These are phyloP conservation scores for Verbascum thapsus DNA, from an alignment of 257 asterid species.

Conservation along the genomic window DNA sequence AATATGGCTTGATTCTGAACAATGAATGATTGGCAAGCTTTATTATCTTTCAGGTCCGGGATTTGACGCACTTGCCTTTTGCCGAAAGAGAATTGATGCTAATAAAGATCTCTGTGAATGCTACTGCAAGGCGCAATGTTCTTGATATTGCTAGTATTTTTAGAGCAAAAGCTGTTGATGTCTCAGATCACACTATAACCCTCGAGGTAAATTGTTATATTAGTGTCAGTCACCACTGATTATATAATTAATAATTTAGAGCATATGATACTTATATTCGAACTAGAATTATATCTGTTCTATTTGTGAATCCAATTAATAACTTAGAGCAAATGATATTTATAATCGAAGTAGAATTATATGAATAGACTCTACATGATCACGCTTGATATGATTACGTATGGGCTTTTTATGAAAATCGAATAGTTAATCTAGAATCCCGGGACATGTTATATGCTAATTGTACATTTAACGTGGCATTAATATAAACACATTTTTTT, in stretches of 20 bases:
- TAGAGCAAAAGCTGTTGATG: conserved; percentile 97
- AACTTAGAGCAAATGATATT: too few relatives aligned
- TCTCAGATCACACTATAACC: conserved; percentile 95
- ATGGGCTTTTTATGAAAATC: too few relatives aligned
- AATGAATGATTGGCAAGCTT: conserved; percentile 25
- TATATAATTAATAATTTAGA: neutral
- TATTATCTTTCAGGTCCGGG: conserved; percentile 62
- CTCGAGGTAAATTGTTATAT: conserved; percentile 62
- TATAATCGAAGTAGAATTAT: too few relatives aligned
- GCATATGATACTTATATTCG: conserved; percentile 9
- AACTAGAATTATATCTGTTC: neutral
- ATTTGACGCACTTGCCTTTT: conserved; percentile 84
- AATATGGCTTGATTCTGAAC: conserved; percentile 25
- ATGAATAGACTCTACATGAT: too few relatives aligned
- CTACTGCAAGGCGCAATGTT: conserved; percentile 88
- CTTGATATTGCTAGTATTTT: conserved; percentile 98
- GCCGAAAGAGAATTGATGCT: conserved; percentile 94
- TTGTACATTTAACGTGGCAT: too few relatives aligned
- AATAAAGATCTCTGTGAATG: conserved; percentile 85
- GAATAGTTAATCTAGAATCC: too few relatives aligned
- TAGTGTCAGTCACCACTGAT: neutral
- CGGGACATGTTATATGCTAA: too few relatives aligned
- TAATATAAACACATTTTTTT: neutral
- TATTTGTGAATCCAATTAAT: too few relatives aligned
- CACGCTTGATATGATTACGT: too few relatives aligned